Percentiles rank a stretch among this genome's conserved stretches.
phyloP scores from a whole-genome alignment of 2,329 filamentous ascomycete genomes.

The Aspergillus sp. region DNA sequence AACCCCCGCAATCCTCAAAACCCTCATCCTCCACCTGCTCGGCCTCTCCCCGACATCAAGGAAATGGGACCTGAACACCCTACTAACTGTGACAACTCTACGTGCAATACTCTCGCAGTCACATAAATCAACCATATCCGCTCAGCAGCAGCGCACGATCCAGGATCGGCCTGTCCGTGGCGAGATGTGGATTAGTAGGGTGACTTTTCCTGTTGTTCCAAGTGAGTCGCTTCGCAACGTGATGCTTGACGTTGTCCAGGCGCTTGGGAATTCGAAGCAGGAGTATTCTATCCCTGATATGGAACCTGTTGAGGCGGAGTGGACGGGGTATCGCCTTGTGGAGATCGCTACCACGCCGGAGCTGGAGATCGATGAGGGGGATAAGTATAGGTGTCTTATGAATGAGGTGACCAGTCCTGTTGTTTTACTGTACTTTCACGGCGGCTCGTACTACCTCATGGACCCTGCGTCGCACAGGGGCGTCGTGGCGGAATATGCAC shows the following conservation, averaged over 20 bases:
- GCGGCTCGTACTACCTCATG: not conserved
- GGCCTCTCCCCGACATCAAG: not conserved
- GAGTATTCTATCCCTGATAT: not conserved
- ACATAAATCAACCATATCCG: not conserved
- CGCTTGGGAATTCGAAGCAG: not conserved
- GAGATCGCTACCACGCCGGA: not conserved
- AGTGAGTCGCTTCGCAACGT: not conserved
- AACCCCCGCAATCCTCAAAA: not conserved
- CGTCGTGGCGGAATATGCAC: not conserved
- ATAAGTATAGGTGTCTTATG: not conserved
- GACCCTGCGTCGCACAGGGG: not conserved
- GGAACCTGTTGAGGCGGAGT: not conserved
- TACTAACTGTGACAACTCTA: not conserved
- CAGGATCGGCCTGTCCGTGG: not conserved
- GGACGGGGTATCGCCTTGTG: not conserved
- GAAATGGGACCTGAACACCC: not conserved
- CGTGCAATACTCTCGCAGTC: not conserved
- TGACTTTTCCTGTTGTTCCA: not conserved
- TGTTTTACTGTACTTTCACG: not conserved
- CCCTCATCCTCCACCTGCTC: not conserved
- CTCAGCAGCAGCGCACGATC: not conserved
- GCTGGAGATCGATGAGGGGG: not conserved
- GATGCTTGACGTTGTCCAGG: not conserved
- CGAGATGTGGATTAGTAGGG: not conserved
- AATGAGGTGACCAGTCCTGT: not conserved